Evolutionary conservation across 2,329 filamentous ascomycete species (phyloP), one percentile per base, ranked within the genome.

Genomic region (Bipolaris victoriae): DNA sequence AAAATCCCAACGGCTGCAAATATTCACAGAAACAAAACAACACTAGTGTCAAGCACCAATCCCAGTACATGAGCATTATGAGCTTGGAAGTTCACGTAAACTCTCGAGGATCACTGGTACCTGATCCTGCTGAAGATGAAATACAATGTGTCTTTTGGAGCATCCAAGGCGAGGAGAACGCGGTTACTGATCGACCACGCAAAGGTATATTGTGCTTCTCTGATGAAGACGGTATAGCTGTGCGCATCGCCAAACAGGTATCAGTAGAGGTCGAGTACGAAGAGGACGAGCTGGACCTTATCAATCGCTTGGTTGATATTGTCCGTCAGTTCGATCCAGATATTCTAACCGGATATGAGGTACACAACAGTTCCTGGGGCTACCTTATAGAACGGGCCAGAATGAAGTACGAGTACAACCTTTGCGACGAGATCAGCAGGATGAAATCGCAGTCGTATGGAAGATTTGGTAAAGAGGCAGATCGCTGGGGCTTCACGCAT

Each of bases 61-160:
- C 87, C 2, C 90, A 95, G 66, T 96, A 97, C 74, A 98, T 99
- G 95, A 97, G 91, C 65, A 92, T 90, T 16, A 93, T 99, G 91
- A 96, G 92, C 64, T 77, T 99, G 6, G 95, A 99, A 73, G 79
- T 98, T 4, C 94, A 99, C 72, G 89, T 96, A 60, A 97, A 96
- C 66, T 95, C 90, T 3, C 85, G 94, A 54, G 91, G 87, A 6
- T 87, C 86, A 47, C 82, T 97, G 7, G 85, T 92, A 2, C 92
- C 95, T 1, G 92, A 99, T 69, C 95, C 95, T 0, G 91, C 94
- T 65, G 85, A 96, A 65, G 95, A 99, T 73, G 90, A 94, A 66
- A 86, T 99, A 2, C 86, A 90, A 61, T 92, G 90, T 69, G 84
- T 98, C 5, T 96, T 98, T 71, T 99, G 94, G 93, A 90, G 88